phyloP scores from a whole-genome alignment of 2,329 filamentous ascomycete species.

The Neopestalotiopsis sp. region DNA sequence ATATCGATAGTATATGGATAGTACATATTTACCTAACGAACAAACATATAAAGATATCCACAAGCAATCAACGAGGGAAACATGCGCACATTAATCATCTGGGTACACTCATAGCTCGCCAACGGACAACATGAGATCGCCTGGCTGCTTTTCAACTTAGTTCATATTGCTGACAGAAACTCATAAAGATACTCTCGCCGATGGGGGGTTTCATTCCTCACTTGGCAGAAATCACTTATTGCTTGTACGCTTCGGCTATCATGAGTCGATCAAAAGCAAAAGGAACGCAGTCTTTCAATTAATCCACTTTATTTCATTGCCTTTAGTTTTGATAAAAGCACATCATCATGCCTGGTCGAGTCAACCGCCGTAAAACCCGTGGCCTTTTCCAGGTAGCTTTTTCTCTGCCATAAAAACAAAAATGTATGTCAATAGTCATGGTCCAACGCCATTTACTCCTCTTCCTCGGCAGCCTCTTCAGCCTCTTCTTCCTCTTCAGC shows the following conservation, averaged over 20 bases:
- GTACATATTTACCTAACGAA: not conserved
- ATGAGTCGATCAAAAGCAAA: not conserved
- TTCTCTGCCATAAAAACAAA: constrained; percentile 4
- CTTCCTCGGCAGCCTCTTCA: not conserved
- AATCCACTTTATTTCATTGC: constrained; percentile 15
- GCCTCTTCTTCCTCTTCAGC: not conserved
- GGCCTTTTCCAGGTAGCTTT: constrained; percentile 10
- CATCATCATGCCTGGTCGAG: constrained; percentile 12
- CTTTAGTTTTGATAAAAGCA: constrained; percentile 2
- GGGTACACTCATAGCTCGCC: too few species aligned
- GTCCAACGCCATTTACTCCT: constrained; percentile 9
- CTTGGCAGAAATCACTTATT: not conserved
- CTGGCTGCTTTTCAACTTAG: too few species aligned
- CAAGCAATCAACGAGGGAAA: not conserved
- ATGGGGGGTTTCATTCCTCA: too few species aligned
- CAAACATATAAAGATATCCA: not conserved
- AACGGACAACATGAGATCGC: too few species aligned
- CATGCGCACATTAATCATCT: too few species aligned
- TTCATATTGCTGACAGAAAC: too few species aligned
- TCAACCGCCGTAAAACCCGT: not conserved
- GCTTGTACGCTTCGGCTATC: not conserved
- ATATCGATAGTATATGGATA: not conserved
- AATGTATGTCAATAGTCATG: constrained; percentile 6
- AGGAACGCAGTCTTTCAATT: not conserved
- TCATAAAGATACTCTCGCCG: too few species aligned